Conservation (phyloP, 2,329 filamentous ascomycete species). For the Ceratocystis ficicola region DNA sequence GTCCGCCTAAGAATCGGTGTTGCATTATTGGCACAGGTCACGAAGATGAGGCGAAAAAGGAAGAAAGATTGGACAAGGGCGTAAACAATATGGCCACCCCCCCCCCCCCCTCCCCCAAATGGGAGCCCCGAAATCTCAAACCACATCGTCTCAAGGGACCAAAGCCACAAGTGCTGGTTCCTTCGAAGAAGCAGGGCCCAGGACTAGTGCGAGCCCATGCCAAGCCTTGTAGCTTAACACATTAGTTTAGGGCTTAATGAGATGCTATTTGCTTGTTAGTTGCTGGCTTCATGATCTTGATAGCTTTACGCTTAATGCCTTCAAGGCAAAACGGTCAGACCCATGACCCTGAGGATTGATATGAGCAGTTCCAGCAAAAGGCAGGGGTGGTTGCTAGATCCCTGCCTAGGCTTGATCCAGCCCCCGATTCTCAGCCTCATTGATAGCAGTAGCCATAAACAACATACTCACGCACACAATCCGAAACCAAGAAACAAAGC, state of each 20-base stretch:
- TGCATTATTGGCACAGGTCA: background rate
- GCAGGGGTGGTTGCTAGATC: background rate
- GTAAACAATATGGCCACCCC: background rate
- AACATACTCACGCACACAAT: background rate
- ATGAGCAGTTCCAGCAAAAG: background rate
- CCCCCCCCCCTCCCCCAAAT: background rate
- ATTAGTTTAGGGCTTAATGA: background rate
- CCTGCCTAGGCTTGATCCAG: background rate
- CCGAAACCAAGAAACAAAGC: background rate
- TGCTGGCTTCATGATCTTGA: too few species aligned
- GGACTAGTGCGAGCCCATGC: too few species aligned
- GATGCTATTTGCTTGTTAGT: too few species aligned
- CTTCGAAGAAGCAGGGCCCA: background rate
- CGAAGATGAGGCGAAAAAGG: background rate
- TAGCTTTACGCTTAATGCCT: too few species aligned
- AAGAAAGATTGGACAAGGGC: background rate
- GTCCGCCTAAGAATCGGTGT: background rate
- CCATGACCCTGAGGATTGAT: too few species aligned
- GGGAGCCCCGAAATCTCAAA: background rate
- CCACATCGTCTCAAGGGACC: conserved; percentile 7
- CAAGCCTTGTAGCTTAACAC: background rate
- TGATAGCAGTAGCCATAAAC: background rate
- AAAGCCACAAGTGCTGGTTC: background rate
- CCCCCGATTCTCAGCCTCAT: background rate
- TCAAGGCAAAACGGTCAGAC: too few species aligned